phyloP scores from a whole-genome alignment of 805 yeast species.

The Naumovozyma castellii region DNA sequence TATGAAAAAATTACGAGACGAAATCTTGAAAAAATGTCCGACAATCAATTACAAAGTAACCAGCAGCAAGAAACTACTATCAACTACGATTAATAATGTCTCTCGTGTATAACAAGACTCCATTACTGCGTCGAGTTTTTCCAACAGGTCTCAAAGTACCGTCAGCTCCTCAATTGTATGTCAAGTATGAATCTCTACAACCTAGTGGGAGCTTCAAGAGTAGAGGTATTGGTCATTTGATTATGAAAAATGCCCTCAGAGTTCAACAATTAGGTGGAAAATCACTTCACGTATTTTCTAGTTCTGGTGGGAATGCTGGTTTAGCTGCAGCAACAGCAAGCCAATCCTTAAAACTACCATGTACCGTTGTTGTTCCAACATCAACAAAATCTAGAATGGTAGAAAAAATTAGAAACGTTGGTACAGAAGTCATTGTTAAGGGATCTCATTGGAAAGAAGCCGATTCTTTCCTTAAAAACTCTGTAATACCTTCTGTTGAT shows the following conservation, averaged over 20 bases:
- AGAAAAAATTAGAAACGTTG: conserved; percentile 29
- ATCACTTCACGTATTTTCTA: conserved; percentile 37
- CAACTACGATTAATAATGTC: too few relatives aligned
- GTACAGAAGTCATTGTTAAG: conserved; percentile 41
- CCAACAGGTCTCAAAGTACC: conserved; percentile 2
- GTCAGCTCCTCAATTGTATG: conserved; percentile 28
- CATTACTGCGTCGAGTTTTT: conserved; percentile 14
- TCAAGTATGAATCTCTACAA: conserved; percentile 44
- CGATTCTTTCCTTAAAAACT: conserved; percentile 33
- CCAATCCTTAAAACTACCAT: conserved; percentile 27
- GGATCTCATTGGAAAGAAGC: conserved; percentile 47
- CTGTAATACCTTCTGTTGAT: conserved; percentile 20
- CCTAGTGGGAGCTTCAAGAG: conserved; percentile 52
- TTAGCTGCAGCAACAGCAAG: conserved; percentile 46
- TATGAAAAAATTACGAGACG: too few relatives aligned
- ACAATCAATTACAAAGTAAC: too few relatives aligned
- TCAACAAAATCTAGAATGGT: conserved; percentile 39
- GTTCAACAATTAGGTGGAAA: conserved; percentile 24
- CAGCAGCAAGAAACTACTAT: too few relatives aligned
- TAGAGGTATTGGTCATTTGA: conserved; percentile 44
- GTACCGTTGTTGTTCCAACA: conserved; percentile 54
- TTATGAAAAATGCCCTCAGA: conserved; percentile 28
- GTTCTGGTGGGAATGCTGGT: conserved; percentile 41
- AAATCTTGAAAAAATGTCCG: too few relatives aligned
- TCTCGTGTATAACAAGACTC: conserved; percentile 19